Conservation (phyloP, 2,329 filamentous ascomycete genomes). For the Neonectria neomacrospora region DNA sequence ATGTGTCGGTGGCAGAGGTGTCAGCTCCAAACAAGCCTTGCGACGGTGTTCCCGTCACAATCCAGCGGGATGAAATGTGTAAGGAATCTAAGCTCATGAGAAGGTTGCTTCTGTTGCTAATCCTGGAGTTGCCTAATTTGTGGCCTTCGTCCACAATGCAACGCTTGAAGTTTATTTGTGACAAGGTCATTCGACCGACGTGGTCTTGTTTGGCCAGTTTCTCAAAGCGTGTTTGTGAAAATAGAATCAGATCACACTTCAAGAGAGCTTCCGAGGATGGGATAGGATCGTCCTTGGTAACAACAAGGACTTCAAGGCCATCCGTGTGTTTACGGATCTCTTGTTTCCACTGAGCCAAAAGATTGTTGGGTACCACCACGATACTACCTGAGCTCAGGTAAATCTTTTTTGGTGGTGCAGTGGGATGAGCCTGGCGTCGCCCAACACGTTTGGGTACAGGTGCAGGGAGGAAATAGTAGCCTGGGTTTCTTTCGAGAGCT, state of each 20-base stretch:
- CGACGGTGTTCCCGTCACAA: constrained; percentile 90
- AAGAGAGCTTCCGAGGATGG: constrained; percentile 69
- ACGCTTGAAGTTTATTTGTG: constrained; percentile 82
- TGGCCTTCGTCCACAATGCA: constrained; percentile 95
- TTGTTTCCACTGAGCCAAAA: constrained; percentile 84
- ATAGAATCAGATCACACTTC: constrained; percentile 79
- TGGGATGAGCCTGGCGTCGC: constrained; percentile 27
- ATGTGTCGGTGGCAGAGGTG: constrained; percentile 6
- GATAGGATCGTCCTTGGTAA: constrained; percentile 66
- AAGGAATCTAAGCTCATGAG: constrained; percentile 63
- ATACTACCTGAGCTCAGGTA: constrained; percentile 76
- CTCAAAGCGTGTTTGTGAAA: constrained; percentile 80
- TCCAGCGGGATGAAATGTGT: constrained; percentile 81
- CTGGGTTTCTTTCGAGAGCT: constrained; percentile 67
- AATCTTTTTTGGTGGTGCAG: constrained; percentile 60
- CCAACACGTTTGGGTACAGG: constrained; percentile 49
- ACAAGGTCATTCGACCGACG: constrained; percentile 67
- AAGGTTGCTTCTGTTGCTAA: constrained; percentile 65
- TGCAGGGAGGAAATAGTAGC: constrained; percentile 66
- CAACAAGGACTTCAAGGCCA: constrained; percentile 71
- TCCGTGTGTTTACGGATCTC: constrained; percentile 83
- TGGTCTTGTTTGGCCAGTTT: constrained; percentile 56
- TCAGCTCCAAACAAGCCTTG: constrained; percentile 80
- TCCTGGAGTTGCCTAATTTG: constrained; percentile 75
- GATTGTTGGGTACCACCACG: constrained; percentile 83